Conservation (phyloP, 2,329 filamentous ascomycete genomes). For the Metarhizium sp. region DNA sequence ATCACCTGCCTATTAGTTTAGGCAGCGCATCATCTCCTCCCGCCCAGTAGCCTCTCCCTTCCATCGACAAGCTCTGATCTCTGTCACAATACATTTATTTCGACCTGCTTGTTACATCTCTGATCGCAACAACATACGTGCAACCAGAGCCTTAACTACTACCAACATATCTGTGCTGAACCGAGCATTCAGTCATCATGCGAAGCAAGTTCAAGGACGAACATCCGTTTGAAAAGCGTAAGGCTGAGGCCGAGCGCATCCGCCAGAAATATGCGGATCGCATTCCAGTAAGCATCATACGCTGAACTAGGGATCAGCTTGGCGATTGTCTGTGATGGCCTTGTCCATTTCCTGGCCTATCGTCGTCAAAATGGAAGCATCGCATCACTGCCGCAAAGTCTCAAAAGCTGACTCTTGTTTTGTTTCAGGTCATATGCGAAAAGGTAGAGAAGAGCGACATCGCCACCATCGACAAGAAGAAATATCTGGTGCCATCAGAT, state of each 20-base stretch:
- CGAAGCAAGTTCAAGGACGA: slow-evolving; percentile 99
- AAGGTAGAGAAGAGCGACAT: slow-evolving; percentile 99
- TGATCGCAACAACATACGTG: not conserved
- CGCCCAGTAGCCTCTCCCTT: slow-evolving; percentile 3
- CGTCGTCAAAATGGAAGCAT: not conserved
- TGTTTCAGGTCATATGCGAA: slow-evolving; percentile 85
- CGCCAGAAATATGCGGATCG: slow-evolving; percentile 98
- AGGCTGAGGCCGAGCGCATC: slow-evolving; percentile 98
- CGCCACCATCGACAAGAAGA: slow-evolving; percentile 99
- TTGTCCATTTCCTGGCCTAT: not conserved
- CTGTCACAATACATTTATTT: not conserved
- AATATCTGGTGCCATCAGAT: slow-evolving; percentile 95
- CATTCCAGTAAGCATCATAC: slow-evolving; percentile 69
- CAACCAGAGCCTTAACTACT: not conserved
- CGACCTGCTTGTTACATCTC: not conserved
- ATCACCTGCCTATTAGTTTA: slow-evolving; percentile 14
- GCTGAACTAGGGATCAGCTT: too few relatives aligned
- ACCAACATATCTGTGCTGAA: slow-evolving; percentile 8
- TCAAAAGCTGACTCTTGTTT: not conserved
- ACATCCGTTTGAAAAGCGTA: slow-evolving; percentile 99
- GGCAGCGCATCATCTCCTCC: slow-evolving; percentile 8
- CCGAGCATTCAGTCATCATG: slow-evolving; percentile 52
- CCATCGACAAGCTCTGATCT: not conserved
- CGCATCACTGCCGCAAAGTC: not conserved
- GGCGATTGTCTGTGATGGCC: not conserved